Conservation (phyloP, 208 protist species). For the Leishmania major region DNA sequence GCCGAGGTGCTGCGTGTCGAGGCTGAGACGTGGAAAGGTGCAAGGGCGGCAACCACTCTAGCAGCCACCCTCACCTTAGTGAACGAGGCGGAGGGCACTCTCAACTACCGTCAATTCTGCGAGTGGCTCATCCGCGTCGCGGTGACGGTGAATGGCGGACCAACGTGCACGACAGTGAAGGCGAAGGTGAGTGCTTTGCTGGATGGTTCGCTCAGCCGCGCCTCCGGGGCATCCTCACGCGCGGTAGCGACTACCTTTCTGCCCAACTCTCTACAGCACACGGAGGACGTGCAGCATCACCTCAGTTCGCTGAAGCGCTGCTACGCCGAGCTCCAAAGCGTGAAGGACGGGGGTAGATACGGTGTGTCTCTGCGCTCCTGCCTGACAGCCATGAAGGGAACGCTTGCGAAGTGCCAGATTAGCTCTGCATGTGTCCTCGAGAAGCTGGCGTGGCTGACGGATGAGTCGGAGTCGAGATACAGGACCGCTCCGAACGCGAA, state of each 20-base stretch:
- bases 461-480: not conserved
- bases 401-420: constrained; percentile 5
- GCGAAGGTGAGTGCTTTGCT: constrained; percentile 61
- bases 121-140: constrained; percentile 79
- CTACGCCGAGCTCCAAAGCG: constrained; percentile 34
- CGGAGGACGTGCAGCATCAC: constrained; percentile 25
- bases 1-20: constrained; percentile 44
- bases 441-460: constrained; percentile 27
- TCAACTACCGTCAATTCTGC: constrained; percentile 86
- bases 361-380: constrained; percentile 24
- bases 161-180: constrained; percentile 27
- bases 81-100: constrained; percentile 38
- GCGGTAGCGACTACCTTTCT: constrained; percentile 21
- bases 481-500: not conserved
- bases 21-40: constrained; percentile 2
- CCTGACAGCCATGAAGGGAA: constrained; percentile 14
- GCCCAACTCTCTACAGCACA: constrained; percentile 44
- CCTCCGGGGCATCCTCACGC: constrained; percentile 11
- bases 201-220: constrained; percentile 29
- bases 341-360: constrained; percentile 13
- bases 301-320: constrained; percentile 26
- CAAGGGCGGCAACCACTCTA: constrained; percentile 2
- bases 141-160: constrained; percentile 49
- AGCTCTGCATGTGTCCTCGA: constrained; percentile 15
- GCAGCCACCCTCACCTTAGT: constrained; percentile 26